A percentile compares a stretch with the other conserved stretches of the same genome.
phyloP scores from a whole-genome alignment of 441 rosid genomes.

The Croton setiger region DNA sequence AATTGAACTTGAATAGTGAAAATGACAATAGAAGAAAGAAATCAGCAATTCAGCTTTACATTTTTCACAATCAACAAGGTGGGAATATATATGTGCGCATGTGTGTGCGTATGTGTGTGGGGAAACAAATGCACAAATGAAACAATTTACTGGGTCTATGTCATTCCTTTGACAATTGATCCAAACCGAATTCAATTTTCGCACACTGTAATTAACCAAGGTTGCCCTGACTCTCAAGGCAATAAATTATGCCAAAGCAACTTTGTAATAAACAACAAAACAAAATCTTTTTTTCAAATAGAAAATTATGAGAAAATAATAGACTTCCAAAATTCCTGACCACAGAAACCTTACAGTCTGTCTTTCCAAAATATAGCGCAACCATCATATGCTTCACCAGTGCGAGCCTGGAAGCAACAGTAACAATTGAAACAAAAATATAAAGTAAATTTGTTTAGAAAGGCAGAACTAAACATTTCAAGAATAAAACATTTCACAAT shows the following conservation, averaged over 20 bases:
- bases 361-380: conserved; percentile 93
- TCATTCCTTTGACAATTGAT: neutral
- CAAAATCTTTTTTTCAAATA: neutral
- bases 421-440: conserved; percentile 15
- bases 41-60: neutral
- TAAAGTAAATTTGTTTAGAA: conserved; percentile 6
- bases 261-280: neutral
- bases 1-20: conserved; percentile 13
- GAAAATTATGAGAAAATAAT: neutral
- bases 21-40: neutral
- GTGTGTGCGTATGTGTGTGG: too few relatives aligned
- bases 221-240: neutral
- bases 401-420: conserved; percentile 59
- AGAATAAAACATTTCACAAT: conserved; percentile 9
- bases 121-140: neutral
- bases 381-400: conserved; percentile 86
- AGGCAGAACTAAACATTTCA: neutral
- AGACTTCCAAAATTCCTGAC: neutral
- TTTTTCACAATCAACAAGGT: conserved; percentile 3
- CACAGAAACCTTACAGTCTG: conserved; percentile 41
- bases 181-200: neutral
- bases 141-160: neutral
- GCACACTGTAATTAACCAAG: neutral
- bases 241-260: neutral
- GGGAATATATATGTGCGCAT: neutral